Conservation (phyloP, 768 basidiomycete genomes). For the Leccinum boreale region DNA sequence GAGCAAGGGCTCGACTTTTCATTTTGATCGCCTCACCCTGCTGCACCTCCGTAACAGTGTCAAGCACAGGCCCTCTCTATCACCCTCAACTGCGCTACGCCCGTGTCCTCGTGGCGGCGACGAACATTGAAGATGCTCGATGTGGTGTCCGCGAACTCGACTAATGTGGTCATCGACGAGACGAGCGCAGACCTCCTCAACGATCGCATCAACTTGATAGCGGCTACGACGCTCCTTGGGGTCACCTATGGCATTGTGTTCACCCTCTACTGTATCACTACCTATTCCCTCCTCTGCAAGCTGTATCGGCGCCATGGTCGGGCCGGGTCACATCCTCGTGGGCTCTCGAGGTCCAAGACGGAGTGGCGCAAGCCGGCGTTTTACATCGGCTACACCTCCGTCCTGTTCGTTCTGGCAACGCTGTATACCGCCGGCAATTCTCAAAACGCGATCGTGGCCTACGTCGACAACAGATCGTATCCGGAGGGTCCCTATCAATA, state of each 20-base stretch:
- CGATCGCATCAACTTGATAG: constrained; percentile 25
- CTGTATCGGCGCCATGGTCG: constrained; percentile 8
- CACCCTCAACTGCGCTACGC: neutral
- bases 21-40: constrained; percentile 12
- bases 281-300: constrained; percentile 15
- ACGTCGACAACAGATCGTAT: constrained; percentile 29
- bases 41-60: constrained; percentile 5
- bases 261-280: constrained; percentile 19
- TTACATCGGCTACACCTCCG: constrained; percentile 24
- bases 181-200: constrained; percentile 7
- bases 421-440: constrained; percentile 29
- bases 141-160: constrained; percentile 8
- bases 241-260: constrained; percentile 21
- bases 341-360: neutral
- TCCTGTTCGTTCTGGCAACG: constrained; percentile 27
- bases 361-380: constrained; percentile 22
- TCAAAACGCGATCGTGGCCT: constrained; percentile 27
- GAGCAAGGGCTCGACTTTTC: neutral
- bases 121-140: constrained; percentile 4
- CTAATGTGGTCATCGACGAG: constrained; percentile 2
- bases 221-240: constrained; percentile 24
- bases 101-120: constrained; percentile 4
- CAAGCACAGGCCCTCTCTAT: constrained; percentile 3
- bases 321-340: constrained; percentile 5
- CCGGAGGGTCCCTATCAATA: constrained; percentile 26